Percentiles rank a stretch among this genome's conserved stretches.
phyloP scores from a whole-genome alignment of 768 basidiomycete genomes.

The Antrodiella citrinella region DNA sequence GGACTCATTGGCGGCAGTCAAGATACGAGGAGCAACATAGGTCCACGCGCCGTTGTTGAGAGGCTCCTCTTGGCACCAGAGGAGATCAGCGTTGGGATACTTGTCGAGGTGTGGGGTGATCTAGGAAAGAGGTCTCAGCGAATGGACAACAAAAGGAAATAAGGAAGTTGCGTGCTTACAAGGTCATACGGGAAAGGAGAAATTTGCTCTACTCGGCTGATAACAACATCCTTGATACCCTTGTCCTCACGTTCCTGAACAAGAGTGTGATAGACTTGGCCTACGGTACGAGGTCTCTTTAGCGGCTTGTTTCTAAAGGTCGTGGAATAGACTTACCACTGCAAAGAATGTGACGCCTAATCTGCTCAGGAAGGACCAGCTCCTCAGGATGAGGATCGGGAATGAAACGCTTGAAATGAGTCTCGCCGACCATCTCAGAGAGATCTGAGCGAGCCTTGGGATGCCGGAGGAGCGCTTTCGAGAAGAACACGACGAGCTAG shows the following conservation, averaged over 20 bases:
- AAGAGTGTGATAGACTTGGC: conserved; percentile 91
- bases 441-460: conserved; percentile 84
- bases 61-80: conserved; percentile 98
- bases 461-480: conserved; percentile 91
- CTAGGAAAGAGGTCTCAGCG: conserved; percentile 29
- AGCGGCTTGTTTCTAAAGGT: too few species aligned
- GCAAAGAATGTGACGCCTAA: conserved; percentile 90
- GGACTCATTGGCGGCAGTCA: conserved; percentile 88
- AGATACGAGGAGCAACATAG: conserved; percentile 88
- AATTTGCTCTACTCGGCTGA: conserved; percentile 90
- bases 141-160: not conserved
- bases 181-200: conserved; percentile 97
- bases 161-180: conserved; percentile 31
- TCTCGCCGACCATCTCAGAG: conserved; percentile 83
- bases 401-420: conserved; percentile 88
- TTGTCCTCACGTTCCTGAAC: conserved; percentile 85
- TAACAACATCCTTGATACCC: conserved; percentile 88
- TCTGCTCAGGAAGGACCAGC: conserved; percentile 74
- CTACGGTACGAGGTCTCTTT: too few species aligned
- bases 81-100: conserved; percentile 89
- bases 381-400: conserved; percentile 72
- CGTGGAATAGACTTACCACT: too few species aligned
- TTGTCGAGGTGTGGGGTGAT: conserved; percentile 90
- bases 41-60: conserved; percentile 98
- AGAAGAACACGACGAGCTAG: conserved; percentile 92